Conservation (phyloP, 345 rosid genomes). For the Litchi chinensis region DNA sequence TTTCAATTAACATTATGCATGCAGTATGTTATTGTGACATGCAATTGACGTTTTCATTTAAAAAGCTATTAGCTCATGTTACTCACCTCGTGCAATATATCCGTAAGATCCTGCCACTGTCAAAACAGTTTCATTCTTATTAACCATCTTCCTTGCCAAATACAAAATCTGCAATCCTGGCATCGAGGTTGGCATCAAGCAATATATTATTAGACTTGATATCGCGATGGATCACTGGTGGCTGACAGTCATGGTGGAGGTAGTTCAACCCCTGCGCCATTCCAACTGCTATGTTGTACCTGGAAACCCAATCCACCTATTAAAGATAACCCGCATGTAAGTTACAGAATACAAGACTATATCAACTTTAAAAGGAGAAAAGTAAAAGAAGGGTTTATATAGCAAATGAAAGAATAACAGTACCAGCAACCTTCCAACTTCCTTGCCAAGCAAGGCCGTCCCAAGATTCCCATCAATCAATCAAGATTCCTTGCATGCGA, state of each 20-base stretch:
- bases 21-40: no score
- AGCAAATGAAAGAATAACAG: not conserved
- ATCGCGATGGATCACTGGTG: slow-evolving; percentile 86
- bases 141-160: slow-evolving; percentile 84
- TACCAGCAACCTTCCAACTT: slow-evolving; percentile 55
- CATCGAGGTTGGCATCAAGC: slow-evolving; percentile 69
- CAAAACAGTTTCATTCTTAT: slow-evolving; percentile 81
- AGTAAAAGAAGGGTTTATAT: not conserved
- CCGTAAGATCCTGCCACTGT: slow-evolving; percentile 96
- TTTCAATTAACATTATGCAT: no score
- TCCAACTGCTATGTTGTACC: slow-evolving; percentile 84
- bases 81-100: slow-evolving; percentile 82
- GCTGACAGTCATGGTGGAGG: slow-evolving; percentile 84
- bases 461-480: slow-evolving; percentile 89
- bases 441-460: slow-evolving; percentile 69
- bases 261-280: slow-evolving; percentile 87
- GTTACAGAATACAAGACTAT: not conserved
- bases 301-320: slow-evolving; percentile 76
- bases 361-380: not conserved
- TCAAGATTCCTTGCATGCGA: no score
- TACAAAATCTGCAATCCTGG: slow-evolving; percentile 88
- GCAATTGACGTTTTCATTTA: not conserved
- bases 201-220: slow-evolving; percentile 89
- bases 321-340: not conserved
- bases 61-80: not conserved